Percentiles rank a stretch among this genome's conserved stretches.
phyloP scores from a whole-genome alignment of 352 stramenopile genomes.

The Globisporangium recalcitrans region DNA sequence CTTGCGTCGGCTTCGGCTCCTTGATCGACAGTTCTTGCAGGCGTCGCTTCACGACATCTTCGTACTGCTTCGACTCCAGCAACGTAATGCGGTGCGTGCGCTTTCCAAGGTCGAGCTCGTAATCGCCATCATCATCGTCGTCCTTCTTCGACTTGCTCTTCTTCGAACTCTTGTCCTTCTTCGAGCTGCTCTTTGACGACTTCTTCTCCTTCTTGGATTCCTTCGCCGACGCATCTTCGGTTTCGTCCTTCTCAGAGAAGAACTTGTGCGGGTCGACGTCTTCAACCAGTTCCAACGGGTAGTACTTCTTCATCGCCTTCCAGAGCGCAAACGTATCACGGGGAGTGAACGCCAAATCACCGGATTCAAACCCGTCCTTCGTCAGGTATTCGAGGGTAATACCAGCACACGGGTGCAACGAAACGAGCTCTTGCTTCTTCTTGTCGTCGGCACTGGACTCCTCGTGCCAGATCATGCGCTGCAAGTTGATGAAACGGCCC shows the following conservation, averaged over 20 bases:
- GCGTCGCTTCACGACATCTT: conserved; percentile 93
- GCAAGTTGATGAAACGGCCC: conserved; percentile 97
- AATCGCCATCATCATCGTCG: conserved; percentile 58
- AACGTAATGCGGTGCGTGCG: conserved; percentile 93
- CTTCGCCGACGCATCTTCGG: conserved; percentile 14
- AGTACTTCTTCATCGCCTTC: conserved; percentile 84
- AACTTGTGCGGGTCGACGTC: conserved; percentile 94
- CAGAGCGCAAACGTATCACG: conserved; percentile 95
- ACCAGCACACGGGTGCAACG: conserved; percentile 76
- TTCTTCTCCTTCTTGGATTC: conserved; percentile 30
- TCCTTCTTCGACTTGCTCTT: conserved; percentile 71
- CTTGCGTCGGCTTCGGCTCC: conserved; percentile 85
- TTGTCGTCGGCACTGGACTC: conserved; percentile 32
- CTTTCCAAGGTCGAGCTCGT: conserved; percentile 68
- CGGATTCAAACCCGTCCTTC: conserved; percentile 75
- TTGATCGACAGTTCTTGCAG: conserved; percentile 86
- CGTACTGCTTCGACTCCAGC: conserved; percentile 97
- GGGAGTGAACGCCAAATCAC: conserved; percentile 93
- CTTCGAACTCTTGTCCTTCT: conserved; percentile 51
- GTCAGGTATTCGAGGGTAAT: conserved; percentile 83
- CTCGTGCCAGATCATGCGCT: conserved; percentile 93
- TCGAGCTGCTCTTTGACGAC: conserved; percentile 20
- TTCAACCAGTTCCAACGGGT: conserved; percentile 71
- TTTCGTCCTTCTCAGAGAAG: conserved; percentile 73
- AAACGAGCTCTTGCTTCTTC: conserved; percentile 66